These are phyloP conservation scores for Penicillium salamii DNA, from an alignment of 495 filamentous ascomycete genomes.

Conservation along the genomic window DNA sequence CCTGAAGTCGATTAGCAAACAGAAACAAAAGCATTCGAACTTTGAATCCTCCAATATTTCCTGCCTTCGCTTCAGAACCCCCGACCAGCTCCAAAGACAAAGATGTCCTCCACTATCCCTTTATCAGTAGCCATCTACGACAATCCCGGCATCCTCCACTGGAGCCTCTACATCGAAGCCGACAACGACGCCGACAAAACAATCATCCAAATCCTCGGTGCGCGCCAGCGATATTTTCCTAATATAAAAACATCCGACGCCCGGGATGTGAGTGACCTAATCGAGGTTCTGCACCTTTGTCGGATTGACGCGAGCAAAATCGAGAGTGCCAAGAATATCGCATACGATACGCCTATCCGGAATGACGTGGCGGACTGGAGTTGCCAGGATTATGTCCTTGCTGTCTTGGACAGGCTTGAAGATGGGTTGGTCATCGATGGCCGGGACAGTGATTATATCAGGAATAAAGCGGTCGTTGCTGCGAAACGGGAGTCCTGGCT, in stretches of 20 bases:
- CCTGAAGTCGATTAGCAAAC: background rate
- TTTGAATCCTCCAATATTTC: background rate
- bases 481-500: no score
- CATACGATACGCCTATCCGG: background rate
- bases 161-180: slow-evolving; percentile 3
- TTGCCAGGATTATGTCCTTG: no score
- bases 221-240: slow-evolving; percentile 3
- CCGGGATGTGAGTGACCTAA: background rate
- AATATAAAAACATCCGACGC: slow-evolving; percentile 1
- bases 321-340: slow-evolving; percentile 1
- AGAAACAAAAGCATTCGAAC: background rate
- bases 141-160: slow-evolving; percentile 4
- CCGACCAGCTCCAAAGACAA: background rate
- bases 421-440: no score
- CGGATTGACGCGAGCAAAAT: slow-evolving; percentile 2
- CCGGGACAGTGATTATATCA: no score
- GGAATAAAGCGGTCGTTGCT: no score
- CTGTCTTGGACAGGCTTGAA: no score
- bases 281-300: slow-evolving; percentile 3
- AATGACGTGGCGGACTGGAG: no score
- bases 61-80: background rate
- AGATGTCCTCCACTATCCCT: slow-evolving; percentile 3
- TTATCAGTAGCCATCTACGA: slow-evolving; percentile 3
- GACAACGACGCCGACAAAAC: slow-evolving; percentile 2
- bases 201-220: slow-evolving; percentile 4